A percentile compares a stretch with the other conserved stretches of the same genome.
Evolutionary conservation across 2,329 filamentous ascomycete species (phyloP).

Genomic region (Boeremia lycopersici): DNA sequence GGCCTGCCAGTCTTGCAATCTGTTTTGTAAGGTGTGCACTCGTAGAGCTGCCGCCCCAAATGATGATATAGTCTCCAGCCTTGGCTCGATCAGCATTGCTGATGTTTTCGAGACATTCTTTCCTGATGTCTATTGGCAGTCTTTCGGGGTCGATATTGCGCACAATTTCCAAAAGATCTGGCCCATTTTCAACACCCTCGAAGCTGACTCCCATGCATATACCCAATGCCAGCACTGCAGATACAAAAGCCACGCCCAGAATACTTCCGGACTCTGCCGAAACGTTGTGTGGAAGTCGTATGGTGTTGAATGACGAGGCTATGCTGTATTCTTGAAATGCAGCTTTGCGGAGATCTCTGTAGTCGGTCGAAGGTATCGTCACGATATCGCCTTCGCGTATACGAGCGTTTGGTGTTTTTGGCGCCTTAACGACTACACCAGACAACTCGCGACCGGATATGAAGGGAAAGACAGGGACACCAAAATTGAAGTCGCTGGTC

Average conservation of each 20-base stretch:
- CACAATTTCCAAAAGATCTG: conserved; percentile 63
- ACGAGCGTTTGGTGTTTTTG: conserved; percentile 50
- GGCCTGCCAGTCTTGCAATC: conserved; percentile 68
- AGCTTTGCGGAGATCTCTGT: conserved; percentile 73
- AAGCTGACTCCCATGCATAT: conserved; percentile 75
- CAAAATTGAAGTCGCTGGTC: conserved; percentile 71
- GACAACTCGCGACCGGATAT: conserved; percentile 73
- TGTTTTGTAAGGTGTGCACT: conserved; percentile 71
- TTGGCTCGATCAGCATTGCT: conserved; percentile 59
- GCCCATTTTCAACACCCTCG: conserved; percentile 57
- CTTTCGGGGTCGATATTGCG: conserved; percentile 52
- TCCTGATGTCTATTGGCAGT: conserved; percentile 65
- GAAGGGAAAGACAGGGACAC: conserved; percentile 70
- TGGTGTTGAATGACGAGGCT: conserved; percentile 68
- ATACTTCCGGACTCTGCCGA: conserved; percentile 64
- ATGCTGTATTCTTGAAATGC: conserved; percentile 74
- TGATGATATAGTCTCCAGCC: conserved; percentile 70
- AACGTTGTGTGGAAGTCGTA: conserved; percentile 62
- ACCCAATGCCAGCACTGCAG: conserved; percentile 69
- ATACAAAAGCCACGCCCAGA: conserved; percentile 73
- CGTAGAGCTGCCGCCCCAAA: conserved; percentile 77
- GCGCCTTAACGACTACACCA: conserved; percentile 63
- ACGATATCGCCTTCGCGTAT: conserved; percentile 52
- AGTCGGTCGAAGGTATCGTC: conserved; percentile 75
- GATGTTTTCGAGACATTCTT: conserved; percentile 67